Base-by-base conservation (phyloP, 176 grass and related monocot genomes). In the Ampelocalamus luodianensis region DNA sequence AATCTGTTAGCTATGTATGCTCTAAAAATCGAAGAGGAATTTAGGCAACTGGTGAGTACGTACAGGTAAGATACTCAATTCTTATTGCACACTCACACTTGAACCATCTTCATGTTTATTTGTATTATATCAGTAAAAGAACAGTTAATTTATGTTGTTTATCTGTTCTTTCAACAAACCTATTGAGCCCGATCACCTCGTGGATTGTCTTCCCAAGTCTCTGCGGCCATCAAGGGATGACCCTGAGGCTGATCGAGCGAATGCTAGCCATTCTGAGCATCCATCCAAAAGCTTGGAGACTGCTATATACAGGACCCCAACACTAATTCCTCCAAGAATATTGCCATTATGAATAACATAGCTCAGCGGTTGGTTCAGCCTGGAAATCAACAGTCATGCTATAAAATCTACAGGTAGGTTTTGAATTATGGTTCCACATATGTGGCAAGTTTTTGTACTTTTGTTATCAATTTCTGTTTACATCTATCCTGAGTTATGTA, bases 1-100 rank as follows among this genome's bases (percentile, higher is more conserved):
- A n/a, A n/a, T n/a, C n/a, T n/a, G n/a, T n/a, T n/a, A n/a, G n/a
- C n/a, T n/a, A n/a, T n/a, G n/a, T 90, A 91, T 71, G 82, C 85
- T 48, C 61, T 82, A 18, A 95, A 98, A 85, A 87, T 98, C 24
- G 91, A 93, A 68, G 93, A 95, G 82, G 95, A 98, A 85, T 98
- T 98, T 76, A 92, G 56, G 67, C 85, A 93, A 71, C 82, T 98
- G 69, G 87, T 98, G 79, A 39, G 22, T 71, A 89, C 66, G 23
- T 93, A 90, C 83, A 95, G 89, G 94, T 91, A 85, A 54, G 39
- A 36, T 32, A 20, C 1, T 58, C 39, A 69, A 37, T 68, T 74
- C 63, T 65, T 74, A 34, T 74, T 66, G 26, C 6, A 72, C 16
- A 40, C 43, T 38, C 55, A 51, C 14, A 66, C 29, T 11, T 51